Percentiles rank a stretch among this genome's conserved stretches.
Conservation (phyloP, 2,329 filamentous ascomycete genomes). For the Venturia pyrina region DNA sequence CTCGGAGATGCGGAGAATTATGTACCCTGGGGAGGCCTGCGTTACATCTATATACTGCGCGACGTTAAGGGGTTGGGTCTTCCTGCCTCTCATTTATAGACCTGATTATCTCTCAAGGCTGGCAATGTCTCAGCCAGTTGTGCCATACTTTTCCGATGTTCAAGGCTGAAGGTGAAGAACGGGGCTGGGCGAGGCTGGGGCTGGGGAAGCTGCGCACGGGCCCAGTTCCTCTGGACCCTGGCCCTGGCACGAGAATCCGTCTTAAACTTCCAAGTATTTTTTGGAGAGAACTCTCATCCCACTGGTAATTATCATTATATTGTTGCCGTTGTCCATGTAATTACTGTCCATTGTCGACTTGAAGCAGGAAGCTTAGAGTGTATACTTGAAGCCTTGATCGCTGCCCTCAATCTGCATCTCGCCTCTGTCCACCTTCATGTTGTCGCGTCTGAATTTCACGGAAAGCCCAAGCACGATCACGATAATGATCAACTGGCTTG, state of each 20-base stretch:
- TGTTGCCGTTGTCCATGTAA: neutral
- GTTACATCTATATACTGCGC: neutral
- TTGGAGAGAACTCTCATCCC: too few species aligned
- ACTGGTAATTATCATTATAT: neutral
- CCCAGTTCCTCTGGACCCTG: neutral
- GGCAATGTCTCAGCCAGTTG: constrained; percentile 20
- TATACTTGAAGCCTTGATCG: constrained; percentile 12
- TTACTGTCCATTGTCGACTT: neutral
- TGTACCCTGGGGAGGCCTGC: neutral
- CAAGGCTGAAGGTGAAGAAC: neutral
- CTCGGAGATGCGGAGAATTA: neutral
- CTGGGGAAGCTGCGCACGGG: neutral
- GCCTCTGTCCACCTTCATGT: constrained; percentile 30
- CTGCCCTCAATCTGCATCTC: constrained; percentile 30
- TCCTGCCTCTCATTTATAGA: neutral
- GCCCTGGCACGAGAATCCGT: too few species aligned
- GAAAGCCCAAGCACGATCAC: constrained; percentile 24
- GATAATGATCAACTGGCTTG: constrained; percentile 24
- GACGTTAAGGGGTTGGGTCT: neutral
- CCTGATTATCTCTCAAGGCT: constrained; percentile 16
- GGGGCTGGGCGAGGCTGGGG: neutral
- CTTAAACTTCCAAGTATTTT: too few species aligned
- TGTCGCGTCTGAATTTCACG: constrained; percentile 25
- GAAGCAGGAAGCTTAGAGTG: neutral
- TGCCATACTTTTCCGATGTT: constrained; percentile 21